Base-by-base conservation (phyloP, 768 basidiomycete genomes). In the Dentipellis sp. region DNA sequence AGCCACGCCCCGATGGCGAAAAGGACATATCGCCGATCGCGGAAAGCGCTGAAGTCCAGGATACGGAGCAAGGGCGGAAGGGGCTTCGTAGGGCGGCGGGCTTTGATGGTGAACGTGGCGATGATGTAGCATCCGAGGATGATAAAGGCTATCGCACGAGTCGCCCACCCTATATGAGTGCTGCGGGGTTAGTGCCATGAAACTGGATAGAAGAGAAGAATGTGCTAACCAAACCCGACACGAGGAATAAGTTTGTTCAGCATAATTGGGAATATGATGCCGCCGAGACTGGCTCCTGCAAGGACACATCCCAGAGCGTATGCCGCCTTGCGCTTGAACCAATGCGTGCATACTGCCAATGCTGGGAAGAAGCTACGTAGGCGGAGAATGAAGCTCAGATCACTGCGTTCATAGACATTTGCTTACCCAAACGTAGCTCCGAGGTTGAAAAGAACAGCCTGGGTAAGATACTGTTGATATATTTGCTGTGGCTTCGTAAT, bases 191-290 rank as follows among this genome's bases (percentile, higher is more conserved):
- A 29, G 29, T 29, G 29, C 6, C 29, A 29, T 6, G 29, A 6
- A 29, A 29, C 29, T 29, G 29, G 6, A 6, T 29, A 29, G 35
- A 21, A 21, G 16, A 12, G 14, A n/a, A 50, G 19, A 50, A 23
- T 12, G 12, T 17, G 37, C 51, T 4, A 29, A 10, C 59, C 58
- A 46, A 69, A 69, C 1, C 66, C 67, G 40, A 68, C 36, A 8
- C 22, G 37, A 2, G 60, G 52, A 37, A 66, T 60, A 51, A 81
- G 66, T 52, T 75, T 75, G 59, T 80, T 78, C 4, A 81, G 69
- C 56, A 82, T 69, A 39, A 81, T 71, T 3, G 81, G 81, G 59
- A 78, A 78, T 16, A 80, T 52, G 53, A 78, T 73, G 4, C 78
- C 80, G 22, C 81, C 80, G 35, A 78, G 39, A 36, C 78, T 77